phyloP scores from a whole-genome alignment of 148 eudicot genomes.

The Diospyros lotus region DNA sequence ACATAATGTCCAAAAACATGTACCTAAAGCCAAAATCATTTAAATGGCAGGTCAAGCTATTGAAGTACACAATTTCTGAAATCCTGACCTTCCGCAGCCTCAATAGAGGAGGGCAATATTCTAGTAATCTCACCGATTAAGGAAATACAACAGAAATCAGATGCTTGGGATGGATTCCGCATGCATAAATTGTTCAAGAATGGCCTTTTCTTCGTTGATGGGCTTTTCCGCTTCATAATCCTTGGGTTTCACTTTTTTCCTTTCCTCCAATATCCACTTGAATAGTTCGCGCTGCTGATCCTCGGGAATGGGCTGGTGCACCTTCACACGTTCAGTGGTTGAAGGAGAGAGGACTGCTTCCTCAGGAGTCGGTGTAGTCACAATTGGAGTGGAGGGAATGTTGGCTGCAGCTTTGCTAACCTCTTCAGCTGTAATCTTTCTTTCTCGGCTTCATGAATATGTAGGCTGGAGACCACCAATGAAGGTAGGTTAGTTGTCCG shows the following conservation, averaged over 20 bases:
- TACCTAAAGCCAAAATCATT: too few relatives aligned
- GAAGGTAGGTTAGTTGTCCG: constrained; percentile 2
- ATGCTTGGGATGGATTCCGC: constrained; percentile 36
- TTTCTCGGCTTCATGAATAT: constrained; percentile 55
- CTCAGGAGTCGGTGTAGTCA: constrained; percentile 23
- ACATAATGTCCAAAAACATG: too few relatives aligned
- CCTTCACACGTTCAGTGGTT: constrained; percentile 39
- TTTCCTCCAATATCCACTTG: constrained; percentile 74
- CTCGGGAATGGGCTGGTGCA: constrained; percentile 47
- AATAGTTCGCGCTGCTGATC: constrained; percentile 64
- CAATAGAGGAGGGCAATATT: not conserved
- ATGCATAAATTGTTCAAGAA: constrained; percentile 57
- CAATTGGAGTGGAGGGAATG: constrained; percentile 27
- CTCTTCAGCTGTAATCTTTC: constrained; percentile 35
- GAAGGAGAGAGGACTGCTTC: constrained; percentile 38
- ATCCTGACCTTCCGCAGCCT: not conserved
- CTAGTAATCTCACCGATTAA: not conserved
- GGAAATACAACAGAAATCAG: constrained; percentile 14
- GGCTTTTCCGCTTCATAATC: constrained; percentile 48
- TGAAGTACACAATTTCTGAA: not conserved
- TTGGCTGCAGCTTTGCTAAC: constrained; percentile 26
- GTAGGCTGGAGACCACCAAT: constrained; percentile 53
- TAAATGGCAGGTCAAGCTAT: not conserved
- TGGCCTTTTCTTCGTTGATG: constrained; percentile 60
- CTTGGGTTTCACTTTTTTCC: constrained; percentile 50